These are phyloP conservation scores for Lasiosphaeriaceae sp. DNA, from an alignment of 495 filamentous ascomycete species.

Conservation along the genomic window DNA sequence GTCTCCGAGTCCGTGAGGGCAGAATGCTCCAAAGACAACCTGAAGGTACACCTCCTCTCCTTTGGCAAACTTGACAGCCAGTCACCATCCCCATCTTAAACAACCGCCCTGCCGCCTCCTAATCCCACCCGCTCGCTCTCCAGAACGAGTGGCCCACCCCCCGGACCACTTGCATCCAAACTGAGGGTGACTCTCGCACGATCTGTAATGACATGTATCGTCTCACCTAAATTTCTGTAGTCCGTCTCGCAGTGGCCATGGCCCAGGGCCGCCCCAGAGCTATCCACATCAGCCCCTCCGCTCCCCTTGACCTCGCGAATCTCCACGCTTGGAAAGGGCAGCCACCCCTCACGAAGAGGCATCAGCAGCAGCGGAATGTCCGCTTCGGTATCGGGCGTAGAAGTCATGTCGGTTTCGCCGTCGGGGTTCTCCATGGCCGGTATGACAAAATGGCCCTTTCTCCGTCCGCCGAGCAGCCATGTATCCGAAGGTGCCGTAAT, in stretches of 20 bases:
- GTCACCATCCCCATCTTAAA: background rate
- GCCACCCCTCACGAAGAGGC: conserved; percentile 70
- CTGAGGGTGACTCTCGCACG: conserved; percentile 72
- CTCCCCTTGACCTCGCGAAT: conserved; percentile 53
- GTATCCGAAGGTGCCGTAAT: conserved; percentile 68
- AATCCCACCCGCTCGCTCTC: conserved; percentile 45
- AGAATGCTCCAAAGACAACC: background rate
- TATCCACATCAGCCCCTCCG: conserved; percentile 13
- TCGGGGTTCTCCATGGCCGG: conserved; percentile 25
- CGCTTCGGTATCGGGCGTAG: conserved; percentile 39
- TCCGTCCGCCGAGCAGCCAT: conserved; percentile 81
- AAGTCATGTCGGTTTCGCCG: conserved; percentile 42
- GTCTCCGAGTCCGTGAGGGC: too few relatives aligned
- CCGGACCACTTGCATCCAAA: conserved; percentile 59
- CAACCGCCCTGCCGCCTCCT: conserved; percentile 35
- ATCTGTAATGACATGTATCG: conserved; percentile 71
- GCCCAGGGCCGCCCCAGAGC: background rate
- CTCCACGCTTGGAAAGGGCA: conserved; percentile 74
- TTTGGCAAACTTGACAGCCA: too few relatives aligned
- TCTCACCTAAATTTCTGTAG: conserved; percentile 70
- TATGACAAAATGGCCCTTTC: conserved; percentile 71
- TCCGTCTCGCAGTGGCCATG: conserved; percentile 68
- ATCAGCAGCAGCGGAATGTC: conserved; percentile 65
- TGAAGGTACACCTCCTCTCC: too few relatives aligned
- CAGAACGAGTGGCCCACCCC: conserved; percentile 60